These are phyloP conservation scores for Metahyphopichia silvanorum DNA, from an alignment of 805 yeast species.

Conservation along the genomic window DNA sequence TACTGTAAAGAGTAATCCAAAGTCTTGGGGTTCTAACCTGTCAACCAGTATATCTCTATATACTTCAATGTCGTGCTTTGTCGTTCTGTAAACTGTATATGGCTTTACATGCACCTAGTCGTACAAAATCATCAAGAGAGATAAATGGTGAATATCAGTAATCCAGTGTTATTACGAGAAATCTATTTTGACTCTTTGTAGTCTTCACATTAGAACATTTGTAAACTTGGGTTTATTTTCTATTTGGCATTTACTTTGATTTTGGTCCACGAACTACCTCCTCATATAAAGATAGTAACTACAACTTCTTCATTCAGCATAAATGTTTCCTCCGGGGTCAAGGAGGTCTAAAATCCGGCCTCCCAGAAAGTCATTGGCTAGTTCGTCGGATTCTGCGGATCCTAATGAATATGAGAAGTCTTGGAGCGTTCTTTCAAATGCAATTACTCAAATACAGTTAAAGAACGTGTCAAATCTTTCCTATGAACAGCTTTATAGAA, in stretches of 20 bases:
- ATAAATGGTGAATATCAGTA: too few relatives aligned
- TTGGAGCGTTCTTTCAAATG: slow-evolving; percentile 64
- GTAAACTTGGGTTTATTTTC: not conserved
- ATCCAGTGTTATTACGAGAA: too few relatives aligned
- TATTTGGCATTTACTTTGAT: too few relatives aligned
- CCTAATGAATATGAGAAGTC: slow-evolving; percentile 52
- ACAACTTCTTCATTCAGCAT: not conserved
- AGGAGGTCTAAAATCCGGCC: slow-evolving; percentile 62
- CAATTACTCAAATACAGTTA: slow-evolving; percentile 67
- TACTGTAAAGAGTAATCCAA: too few relatives aligned
- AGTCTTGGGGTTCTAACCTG: too few relatives aligned
- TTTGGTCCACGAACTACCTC: not conserved
- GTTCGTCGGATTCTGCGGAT: slow-evolving; percentile 8
- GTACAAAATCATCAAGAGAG: too few relatives aligned
- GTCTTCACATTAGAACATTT: not conserved
- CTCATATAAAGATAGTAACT: not conserved
- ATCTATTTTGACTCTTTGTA: not conserved
- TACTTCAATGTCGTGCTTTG: too few relatives aligned
- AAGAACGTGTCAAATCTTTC: slow-evolving; percentile 72
- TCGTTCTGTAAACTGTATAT: too few relatives aligned
- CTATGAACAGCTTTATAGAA: slow-evolving; percentile 78
- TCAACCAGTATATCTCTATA: too few relatives aligned
- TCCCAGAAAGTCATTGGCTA: slow-evolving; percentile 46
- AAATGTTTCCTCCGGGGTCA: slow-evolving; percentile 32
- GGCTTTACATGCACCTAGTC: too few relatives aligned